Conservation (phyloP, 2,329 filamentous ascomycete species). For the Cladobotryum protrusum region DNA sequence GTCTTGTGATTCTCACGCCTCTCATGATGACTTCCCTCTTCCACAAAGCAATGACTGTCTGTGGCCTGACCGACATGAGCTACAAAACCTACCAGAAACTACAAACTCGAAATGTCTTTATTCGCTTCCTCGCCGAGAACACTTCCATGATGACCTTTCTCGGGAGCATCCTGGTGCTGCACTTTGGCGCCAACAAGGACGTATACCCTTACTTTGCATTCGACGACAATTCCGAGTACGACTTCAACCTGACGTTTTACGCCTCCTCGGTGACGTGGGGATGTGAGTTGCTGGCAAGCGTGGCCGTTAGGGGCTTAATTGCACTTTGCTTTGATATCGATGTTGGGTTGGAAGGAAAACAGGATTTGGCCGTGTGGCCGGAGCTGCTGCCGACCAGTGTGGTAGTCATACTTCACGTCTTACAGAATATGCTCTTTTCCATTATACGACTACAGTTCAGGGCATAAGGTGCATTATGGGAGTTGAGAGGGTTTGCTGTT, state of each 20-base stretch:
- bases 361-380: conserved; percentile 60
- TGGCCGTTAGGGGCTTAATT: conserved; percentile 54
- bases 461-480: not conserved
- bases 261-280: conserved; percentile 60
- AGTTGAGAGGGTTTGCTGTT: too few relatives aligned
- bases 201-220: conserved; percentile 67
- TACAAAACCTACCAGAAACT: conserved; percentile 61
- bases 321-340: conserved; percentile 53
- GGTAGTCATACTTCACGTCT: conserved; percentile 59
- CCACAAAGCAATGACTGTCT: conserved; percentile 48
- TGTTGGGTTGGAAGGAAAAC: conserved; percentile 57
- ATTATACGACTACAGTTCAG: conserved; percentile 59
- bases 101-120: conserved; percentile 60
- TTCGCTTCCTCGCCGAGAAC: conserved; percentile 61
- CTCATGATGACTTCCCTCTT: conserved; percentile 55
- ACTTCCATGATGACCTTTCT: conserved; percentile 63
- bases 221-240: conserved; percentile 49
- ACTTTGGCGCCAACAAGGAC: conserved; percentile 60
- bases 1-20: conserved; percentile 57
- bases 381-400: conserved; percentile 61
- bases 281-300: conserved; percentile 57
- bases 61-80: conserved; percentile 52
- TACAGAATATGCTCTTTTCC: conserved; percentile 68
- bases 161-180: conserved; percentile 58
- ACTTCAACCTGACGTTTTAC: conserved; percentile 57